Percentiles rank a stretch among this genome's conserved stretches.
Evolutionary conservation across 345 rosid species (phyloP).

Genomic region (Linum usitatissimum): DNA sequence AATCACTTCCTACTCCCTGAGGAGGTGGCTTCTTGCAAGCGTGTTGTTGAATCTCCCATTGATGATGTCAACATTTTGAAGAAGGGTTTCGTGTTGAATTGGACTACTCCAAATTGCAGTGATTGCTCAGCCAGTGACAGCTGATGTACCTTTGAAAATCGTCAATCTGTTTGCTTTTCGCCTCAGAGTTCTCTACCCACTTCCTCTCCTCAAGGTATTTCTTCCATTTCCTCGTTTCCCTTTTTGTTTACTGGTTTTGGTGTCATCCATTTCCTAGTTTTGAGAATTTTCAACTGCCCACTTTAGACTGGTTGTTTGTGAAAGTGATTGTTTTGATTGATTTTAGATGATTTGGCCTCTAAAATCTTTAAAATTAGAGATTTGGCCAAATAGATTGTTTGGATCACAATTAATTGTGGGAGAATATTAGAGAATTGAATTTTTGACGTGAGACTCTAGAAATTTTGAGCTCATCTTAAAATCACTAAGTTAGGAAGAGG

Average conservation of each 20-base stretch:
- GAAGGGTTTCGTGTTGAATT: constrained; percentile 46
- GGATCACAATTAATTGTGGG: too few relatives aligned
- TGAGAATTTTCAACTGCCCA: too few relatives aligned
- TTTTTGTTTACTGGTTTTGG: neutral
- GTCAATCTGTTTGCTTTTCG: constrained; percentile 39
- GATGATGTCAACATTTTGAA: constrained; percentile 30
- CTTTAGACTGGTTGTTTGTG: too few relatives aligned
- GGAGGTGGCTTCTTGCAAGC: constrained; percentile 16
- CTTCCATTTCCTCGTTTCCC: neutral
- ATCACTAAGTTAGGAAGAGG: neutral
- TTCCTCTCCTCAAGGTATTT: constrained; percentile 39
- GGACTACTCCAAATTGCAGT: constrained; percentile 35
- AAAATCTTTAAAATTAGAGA: too few relatives aligned
- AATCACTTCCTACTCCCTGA: constrained; percentile 18
- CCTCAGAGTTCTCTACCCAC: constrained; percentile 23
- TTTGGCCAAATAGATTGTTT: too few relatives aligned
- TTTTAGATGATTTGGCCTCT: too few relatives aligned
- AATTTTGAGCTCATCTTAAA: neutral
- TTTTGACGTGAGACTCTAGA: too few relatives aligned
- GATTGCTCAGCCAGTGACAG: constrained; percentile 40
- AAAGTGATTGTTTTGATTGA: too few relatives aligned
- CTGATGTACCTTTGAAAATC: constrained; percentile 29
- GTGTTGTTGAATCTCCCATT: constrained; percentile 23
- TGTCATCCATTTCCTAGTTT: neutral
- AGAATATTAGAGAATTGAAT: too few relatives aligned